Base-by-base conservation (phyloP, 208 protist genomes). In the Crithidia bombi region DNA sequence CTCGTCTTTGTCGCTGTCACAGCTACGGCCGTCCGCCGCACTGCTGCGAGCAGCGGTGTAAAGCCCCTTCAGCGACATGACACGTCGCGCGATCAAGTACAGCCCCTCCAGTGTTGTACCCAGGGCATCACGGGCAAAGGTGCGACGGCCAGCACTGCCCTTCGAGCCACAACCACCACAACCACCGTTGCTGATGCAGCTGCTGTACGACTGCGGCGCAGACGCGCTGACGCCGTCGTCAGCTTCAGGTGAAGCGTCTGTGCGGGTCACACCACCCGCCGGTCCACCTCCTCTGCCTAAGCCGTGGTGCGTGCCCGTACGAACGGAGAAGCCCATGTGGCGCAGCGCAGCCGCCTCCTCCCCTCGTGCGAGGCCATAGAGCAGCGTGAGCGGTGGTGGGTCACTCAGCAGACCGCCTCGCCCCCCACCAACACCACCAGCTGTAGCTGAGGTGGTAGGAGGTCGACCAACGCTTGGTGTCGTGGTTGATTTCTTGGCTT, bases 41-140 rank as follows among this genome's bases (percentile, higher is more conserved):
- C 39, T 67, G 15, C 19, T 36, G 17, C 9, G 15, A 3, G 50
- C 10, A 9, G 57, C 23, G 57, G 57, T 41, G 68, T 59, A 74
- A 49, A 69, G 35, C 26, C 63, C 56, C 23, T 57, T 65, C 36
- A 76, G 70, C 15, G 74, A 66, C 25, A 89, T 65, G 28, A 89
- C 54, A n/a, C 82, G 77, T 17, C 81, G 69, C 3, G 83, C 86
- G 4, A 79, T 79, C 14, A 80, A 77, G 17, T 73, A 59, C 25
- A 89, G 49, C 17, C 65, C 72, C 26, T 86, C 77, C 39, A 78
- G 59, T 36, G 85, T 80, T 3, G 75, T 71, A 30, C 75, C 83
- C 4, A 88, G 55, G 2, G 83, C 66, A 65, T 91, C 86, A 15
- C 83, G 78, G 3, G 69, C 57, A 1, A 80, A 17, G 5, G 75